Conservation (phyloP, 352 stramenopile genomes). For the Phytophthora ramorum region DNA sequence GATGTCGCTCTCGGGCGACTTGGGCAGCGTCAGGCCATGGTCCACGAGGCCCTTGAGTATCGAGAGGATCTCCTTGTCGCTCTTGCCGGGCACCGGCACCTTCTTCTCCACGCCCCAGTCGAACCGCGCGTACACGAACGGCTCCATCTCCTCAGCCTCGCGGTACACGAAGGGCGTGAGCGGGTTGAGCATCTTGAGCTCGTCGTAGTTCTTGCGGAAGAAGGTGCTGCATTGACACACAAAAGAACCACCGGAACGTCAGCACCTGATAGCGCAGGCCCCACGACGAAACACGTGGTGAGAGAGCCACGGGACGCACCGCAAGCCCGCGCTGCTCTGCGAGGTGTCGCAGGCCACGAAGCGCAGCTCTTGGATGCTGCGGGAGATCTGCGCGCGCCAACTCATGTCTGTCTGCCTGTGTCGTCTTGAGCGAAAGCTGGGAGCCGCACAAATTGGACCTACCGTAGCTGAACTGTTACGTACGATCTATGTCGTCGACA, state of each 20-base stretch:
- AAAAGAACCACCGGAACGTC: slow-evolving; percentile 14
- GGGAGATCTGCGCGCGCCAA: slow-evolving; percentile 90
- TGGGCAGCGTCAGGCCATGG: slow-evolving; percentile 74
- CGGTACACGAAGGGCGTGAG: slow-evolving; percentile 86
- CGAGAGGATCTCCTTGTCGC: slow-evolving; percentile 79
- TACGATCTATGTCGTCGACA: background rate
- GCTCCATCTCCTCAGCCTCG: slow-evolving; percentile 87
- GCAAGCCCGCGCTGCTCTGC: slow-evolving; percentile 82
- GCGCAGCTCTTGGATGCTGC: slow-evolving; percentile 83
- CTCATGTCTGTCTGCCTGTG: slow-evolving; percentile 59
- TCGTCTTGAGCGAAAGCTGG: background rate
- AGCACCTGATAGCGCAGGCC: background rate
- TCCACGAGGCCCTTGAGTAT: slow-evolving; percentile 82
- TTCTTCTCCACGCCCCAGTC: slow-evolving; percentile 89
- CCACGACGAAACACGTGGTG: background rate
- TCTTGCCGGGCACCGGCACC: slow-evolving; percentile 85
- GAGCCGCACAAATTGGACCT: slow-evolving; percentile 12
- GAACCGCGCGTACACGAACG: slow-evolving; percentile 89
- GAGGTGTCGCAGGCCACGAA: slow-evolving; percentile 88
- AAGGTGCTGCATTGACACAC: slow-evolving; percentile 58
- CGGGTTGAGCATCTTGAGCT: slow-evolving; percentile 91
- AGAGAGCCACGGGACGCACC: slow-evolving; percentile 46
- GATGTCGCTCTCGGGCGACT: slow-evolving; percentile 89
- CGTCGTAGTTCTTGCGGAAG: slow-evolving; percentile 88
- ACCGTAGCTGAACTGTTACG: background rate